phyloP scores from a whole-genome alignment of 768 basidiomycete species.

The Mycena filopes region DNA sequence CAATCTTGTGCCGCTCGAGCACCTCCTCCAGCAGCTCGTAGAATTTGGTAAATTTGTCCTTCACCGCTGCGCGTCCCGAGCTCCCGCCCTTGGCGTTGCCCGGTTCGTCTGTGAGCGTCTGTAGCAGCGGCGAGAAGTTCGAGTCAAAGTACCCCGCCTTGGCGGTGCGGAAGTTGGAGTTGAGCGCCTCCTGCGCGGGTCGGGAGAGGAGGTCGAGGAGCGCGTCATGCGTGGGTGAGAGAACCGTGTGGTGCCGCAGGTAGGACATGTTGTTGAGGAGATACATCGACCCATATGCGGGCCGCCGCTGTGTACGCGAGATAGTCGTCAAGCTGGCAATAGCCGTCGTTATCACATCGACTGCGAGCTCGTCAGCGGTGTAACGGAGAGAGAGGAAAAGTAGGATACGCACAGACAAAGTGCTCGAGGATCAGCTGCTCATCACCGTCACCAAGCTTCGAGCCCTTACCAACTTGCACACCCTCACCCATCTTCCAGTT shows the following conservation, averaged over 20 bases:
- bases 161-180: slow-evolving; percentile 79
- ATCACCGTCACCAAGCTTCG: slow-evolving; percentile 62
- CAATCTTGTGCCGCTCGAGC: slow-evolving; percentile 77
- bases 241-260: slow-evolving; percentile 68
- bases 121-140: slow-evolving; percentile 84
- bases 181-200: slow-evolving; percentile 69
- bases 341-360: slow-evolving; percentile 78
- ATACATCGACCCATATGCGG: slow-evolving; percentile 79
- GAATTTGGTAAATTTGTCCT: slow-evolving; percentile 87
- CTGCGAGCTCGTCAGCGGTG: slow-evolving; percentile 46
- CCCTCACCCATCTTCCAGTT: slow-evolving; percentile 96
- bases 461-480: slow-evolving; percentile 64
- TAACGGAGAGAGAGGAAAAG: slow-evolving; percentile 1
- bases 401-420: slow-evolving; percentile 67
- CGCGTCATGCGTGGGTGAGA: slow-evolving; percentile 58
- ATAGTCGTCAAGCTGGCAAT: slow-evolving; percentile 70
- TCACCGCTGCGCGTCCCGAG: slow-evolving; percentile 64
- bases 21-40: slow-evolving; percentile 86
- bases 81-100: slow-evolving; percentile 57
- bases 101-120: slow-evolving; percentile 71
- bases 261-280: slow-evolving; percentile 84
- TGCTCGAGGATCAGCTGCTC: slow-evolving; percentile 76
- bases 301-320: slow-evolving; percentile 68
- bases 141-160: slow-evolving; percentile 88
- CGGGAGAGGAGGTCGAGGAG: slow-evolving; percentile 66